Percentiles rank a stretch among this genome's conserved stretches.
Evolutionary conservation across 768 basidiomycete genomes (phyloP).

Genomic region (Panaeolus cyanescens): DNA sequence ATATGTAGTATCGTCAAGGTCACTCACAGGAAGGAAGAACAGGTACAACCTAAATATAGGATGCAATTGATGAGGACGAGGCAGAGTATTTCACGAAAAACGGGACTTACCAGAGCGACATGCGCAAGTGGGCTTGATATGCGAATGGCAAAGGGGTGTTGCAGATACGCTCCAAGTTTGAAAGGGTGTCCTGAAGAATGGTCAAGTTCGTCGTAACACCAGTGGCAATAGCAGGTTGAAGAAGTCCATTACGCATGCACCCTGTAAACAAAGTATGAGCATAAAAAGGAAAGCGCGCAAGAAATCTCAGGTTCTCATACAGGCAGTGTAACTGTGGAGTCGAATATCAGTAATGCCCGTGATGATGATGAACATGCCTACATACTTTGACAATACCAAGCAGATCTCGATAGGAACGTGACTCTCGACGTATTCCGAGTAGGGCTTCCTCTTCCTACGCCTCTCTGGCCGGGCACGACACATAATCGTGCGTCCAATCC

Average conservation of each 20-base stretch:
- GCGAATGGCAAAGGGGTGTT: slow-evolving; percentile 71
- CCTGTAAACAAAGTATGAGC: slow-evolving; percentile 29
- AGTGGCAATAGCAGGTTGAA: slow-evolving; percentile 57
- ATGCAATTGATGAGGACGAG: slow-evolving; percentile 50
- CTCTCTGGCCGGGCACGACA: slow-evolving; percentile 12
- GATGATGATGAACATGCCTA: slow-evolving; percentile 12
- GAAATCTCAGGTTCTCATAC: slow-evolving; percentile 26
- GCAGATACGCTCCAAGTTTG: slow-evolving; percentile 63
- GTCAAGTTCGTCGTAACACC: slow-evolving; percentile 48
- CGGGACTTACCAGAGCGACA: slow-evolving; percentile 65
- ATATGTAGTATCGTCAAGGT: slow-evolving; percentile 16
- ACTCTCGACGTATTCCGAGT: slow-evolving; percentile 46
- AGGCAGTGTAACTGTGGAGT: slow-evolving; percentile 26
- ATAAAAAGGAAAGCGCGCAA: slow-evolving; percentile 19
- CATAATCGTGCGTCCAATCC: slow-evolving; percentile 18
- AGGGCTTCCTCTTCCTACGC: slow-evolving; percentile 16
- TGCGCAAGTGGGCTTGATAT: slow-evolving; percentile 67
- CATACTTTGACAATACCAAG: slow-evolving; percentile 48
- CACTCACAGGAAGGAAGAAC: slow-evolving; percentile 42
- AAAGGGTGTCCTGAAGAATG: slow-evolving; percentile 55
- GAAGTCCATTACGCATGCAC: slow-evolving; percentile 33
- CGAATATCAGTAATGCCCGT: slow-evolving; percentile 18
- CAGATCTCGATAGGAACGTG: slow-evolving; percentile 66
- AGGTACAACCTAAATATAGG: slow-evolving; percentile 37
- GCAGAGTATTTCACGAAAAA: too few species aligned